A percentile compares a stretch with the other conserved stretches of the same genome.
Evolutionary conservation across 768 basidiomycete species (phyloP).

Genomic region (Leccinum rimulosum): DNA sequence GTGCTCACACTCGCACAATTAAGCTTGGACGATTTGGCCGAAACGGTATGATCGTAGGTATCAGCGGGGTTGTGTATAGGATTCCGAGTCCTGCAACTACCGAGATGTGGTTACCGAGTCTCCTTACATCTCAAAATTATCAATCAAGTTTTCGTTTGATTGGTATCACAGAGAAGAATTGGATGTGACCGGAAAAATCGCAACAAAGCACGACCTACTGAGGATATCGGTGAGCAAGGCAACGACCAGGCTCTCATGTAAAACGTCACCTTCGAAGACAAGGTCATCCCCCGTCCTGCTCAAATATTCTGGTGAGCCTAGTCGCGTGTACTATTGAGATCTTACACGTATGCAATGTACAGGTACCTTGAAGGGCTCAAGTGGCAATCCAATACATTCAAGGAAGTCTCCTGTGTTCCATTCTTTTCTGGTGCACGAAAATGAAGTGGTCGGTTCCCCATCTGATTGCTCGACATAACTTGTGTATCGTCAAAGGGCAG

Average conservation of each 20-base stretch:
- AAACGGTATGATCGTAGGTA: too few relatives aligned
- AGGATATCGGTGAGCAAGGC: too few relatives aligned
- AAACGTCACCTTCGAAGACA: constrained; percentile 75
- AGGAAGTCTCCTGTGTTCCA: constrained; percentile 91
- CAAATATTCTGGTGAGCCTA: constrained; percentile 76
- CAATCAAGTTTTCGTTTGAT: too few relatives aligned
- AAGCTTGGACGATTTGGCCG: too few relatives aligned
- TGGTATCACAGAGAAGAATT: too few relatives aligned
- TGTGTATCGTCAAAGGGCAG: constrained; percentile 67
- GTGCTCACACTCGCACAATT: too few relatives aligned
- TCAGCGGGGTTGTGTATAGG: too few relatives aligned
- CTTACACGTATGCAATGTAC: background rate
- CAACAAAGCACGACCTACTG: too few relatives aligned
- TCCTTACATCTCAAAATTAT: too few relatives aligned
- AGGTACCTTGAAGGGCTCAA: constrained; percentile 96
- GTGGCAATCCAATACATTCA: constrained; percentile 91
- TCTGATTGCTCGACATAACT: background rate
- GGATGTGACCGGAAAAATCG: too few relatives aligned
- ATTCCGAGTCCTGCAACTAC: too few relatives aligned
- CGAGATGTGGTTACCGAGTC: too few relatives aligned
- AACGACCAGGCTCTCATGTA: constrained; percentile 41
- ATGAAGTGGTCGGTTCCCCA: constrained; percentile 77
- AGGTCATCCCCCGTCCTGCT: constrained; percentile 71
- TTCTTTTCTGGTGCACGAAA: constrained; percentile 94
- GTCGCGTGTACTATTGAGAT: background rate